Conservation (phyloP, 768 basidiomycete species). For the Xerocomellus intermedius region DNA sequence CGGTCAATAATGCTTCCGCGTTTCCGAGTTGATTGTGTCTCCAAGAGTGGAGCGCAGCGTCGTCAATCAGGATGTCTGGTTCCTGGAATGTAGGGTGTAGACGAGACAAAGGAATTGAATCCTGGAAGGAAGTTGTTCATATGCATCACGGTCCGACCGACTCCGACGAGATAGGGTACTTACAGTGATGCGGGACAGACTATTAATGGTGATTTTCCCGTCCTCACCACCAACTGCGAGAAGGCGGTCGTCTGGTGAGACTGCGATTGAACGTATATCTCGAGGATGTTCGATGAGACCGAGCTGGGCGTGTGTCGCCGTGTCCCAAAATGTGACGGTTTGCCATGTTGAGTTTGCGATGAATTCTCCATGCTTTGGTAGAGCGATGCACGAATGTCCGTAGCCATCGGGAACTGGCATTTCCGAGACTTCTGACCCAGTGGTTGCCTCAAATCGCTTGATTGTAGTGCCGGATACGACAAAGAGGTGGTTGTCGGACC, state of each 20-base stretch:
- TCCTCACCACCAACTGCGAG: neutral
- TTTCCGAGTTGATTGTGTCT: too few species aligned
- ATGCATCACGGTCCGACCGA: too few species aligned
- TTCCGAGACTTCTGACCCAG: neutral
- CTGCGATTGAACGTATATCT: neutral
- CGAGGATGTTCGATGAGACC: neutral
- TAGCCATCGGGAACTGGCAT: neutral
- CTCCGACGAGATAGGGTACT: neutral
- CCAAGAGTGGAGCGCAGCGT: too few species aligned
- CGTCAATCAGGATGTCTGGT: too few species aligned
- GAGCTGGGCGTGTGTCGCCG: neutral
- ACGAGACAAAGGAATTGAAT: neutral
- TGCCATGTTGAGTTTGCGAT: neutral
- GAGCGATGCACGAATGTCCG: neutral
- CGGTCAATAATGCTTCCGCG: too few species aligned
- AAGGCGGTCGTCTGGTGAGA: too few species aligned
- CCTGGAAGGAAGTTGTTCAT: neutral
- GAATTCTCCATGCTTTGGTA: neutral
- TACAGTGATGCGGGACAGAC: neutral
- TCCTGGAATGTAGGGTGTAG: too few species aligned
- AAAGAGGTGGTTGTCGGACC: neutral
- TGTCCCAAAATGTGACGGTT: neutral
- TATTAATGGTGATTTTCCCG: neutral
- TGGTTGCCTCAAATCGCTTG: neutral
- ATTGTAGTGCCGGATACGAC: neutral